Evolutionary conservation across 768 basidiomycete genomes (phyloP).

Genomic region (Hygrocybe coccinea): DNA sequence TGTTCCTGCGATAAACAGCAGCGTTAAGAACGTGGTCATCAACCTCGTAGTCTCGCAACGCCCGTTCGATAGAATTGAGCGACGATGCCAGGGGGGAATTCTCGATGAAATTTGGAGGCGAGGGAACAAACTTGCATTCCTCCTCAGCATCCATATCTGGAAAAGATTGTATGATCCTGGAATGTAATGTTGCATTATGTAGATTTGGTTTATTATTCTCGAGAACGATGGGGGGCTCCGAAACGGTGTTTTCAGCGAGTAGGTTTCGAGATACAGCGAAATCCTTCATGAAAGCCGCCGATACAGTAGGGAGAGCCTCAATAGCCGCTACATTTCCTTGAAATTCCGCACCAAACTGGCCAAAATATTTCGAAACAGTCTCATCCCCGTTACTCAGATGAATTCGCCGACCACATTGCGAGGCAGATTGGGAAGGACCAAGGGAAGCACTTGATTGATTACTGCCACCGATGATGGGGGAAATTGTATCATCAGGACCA

Average conservation of each 20-base stretch:
- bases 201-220: too few species aligned
- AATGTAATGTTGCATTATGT: too few species aligned
- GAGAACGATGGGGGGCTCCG: too few species aligned
- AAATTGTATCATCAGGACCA: background rate
- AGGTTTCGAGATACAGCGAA: too few species aligned
- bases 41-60: background rate
- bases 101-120: background rate
- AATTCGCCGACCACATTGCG: conserved; percentile 34
- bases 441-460: conserved; percentile 23
- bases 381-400: background rate
- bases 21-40: background rate
- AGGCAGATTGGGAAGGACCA: conserved; percentile 54
- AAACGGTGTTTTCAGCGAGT: too few species aligned
- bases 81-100: background rate
- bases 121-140: background rate
- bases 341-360: background rate
- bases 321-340: background rate
- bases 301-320: too few species aligned
- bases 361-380: conserved; percentile 1
- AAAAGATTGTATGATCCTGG: background rate
- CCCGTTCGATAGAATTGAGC: conserved; percentile 2
- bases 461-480: background rate
- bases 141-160: too few species aligned
- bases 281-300: too few species aligned
- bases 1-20: background rate